Evolutionary conservation across 208 protist genomes (phyloP).

Genomic region (Trypanosoma vivax): DNA sequence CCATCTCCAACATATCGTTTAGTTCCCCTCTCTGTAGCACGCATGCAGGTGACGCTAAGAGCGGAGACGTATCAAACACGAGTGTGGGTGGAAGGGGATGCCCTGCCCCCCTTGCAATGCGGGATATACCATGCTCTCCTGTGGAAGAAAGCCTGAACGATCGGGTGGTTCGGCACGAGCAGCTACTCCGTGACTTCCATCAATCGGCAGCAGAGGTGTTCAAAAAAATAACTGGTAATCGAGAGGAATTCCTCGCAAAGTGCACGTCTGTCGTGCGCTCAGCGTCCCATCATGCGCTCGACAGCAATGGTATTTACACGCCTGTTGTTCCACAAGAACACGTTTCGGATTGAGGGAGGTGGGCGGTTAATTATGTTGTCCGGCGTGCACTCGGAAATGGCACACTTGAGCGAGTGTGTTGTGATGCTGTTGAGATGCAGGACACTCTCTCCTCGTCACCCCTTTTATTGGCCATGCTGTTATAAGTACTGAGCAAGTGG

Average conservation of each 20-base stretch:
- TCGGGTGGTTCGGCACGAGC: conserved; percentile 36
- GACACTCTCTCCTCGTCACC: too few species aligned
- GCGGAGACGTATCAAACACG: not conserved
- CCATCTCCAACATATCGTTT: conserved; percentile 61
- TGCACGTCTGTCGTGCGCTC: conserved; percentile 57
- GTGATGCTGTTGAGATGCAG: too few species aligned
- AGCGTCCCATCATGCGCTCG: conserved; percentile 1
- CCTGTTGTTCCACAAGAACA: too few species aligned
- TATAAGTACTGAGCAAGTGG: too few species aligned
- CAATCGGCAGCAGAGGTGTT: conserved; percentile 67
- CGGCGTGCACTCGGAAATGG: too few species aligned
- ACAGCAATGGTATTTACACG: too few species aligned
- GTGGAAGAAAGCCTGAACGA: conserved; percentile 11
- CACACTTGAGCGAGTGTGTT: too few species aligned
- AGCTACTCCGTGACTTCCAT: conserved; percentile 57
- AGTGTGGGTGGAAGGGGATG: not conserved
- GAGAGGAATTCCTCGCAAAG: conserved; percentile 63
- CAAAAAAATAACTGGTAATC: conserved; percentile 58
- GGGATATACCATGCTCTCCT: not conserved
- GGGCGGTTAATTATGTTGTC: too few species aligned
- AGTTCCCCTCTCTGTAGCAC: conserved; percentile 57
- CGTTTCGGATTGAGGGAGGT: not conserved
- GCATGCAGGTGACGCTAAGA: conserved; percentile 12
- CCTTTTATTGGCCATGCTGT: too few species aligned
- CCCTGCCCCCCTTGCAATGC: not conserved